Evolutionary conservation across 2,329 filamentous ascomycete genomes (phyloP), one percentile per base, ranked within the genome.

Genomic region (Calonectria ilicicola): DNA sequence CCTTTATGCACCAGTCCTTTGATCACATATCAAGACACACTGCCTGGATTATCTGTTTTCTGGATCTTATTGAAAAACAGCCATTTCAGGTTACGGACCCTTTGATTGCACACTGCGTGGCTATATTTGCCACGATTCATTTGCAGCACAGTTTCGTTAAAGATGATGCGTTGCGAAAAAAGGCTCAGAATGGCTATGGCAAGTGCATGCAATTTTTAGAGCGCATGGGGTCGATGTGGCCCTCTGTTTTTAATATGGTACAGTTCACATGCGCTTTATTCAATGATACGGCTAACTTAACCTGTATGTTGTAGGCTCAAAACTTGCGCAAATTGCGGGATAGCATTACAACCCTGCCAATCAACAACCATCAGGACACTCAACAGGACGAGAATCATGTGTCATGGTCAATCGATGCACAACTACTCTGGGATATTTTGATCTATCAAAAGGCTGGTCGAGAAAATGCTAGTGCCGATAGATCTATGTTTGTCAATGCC

Each of bases 61-160:
- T 90, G 51, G 85, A 88, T 62, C 86, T 69, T 81, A 84, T 80
- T 82, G 86, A 74, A 85, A 87, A 76, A 63, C 78, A 81, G 66
- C 79, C 78, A 0, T 87, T 88, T 69, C 80, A 84, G 62, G 83
- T 87, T 8, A 86, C 86, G 0, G 79, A 81, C 23, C 79, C 79
- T 1, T 68, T 71, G 1, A 27, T 81, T 17, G 80, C 85, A 3
- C 87, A 89, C 51, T 87, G 87, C 66, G 87, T 86, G 4, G 87
- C 86, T 0, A 86, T 89, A 2, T 86, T 89, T 3, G 88, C 87
- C 1, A 89, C 88, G 2, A 89, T 90, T 46, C 88, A 88, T 74
- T 76, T 89, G 2, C 88, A 90, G 73, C 85, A 89, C 40, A 89
- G 87, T 72, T 89, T 88, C 66, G 86, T 87, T 2, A 47, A 78